Percentiles rank a stretch among this genome's conserved stretches.
Conservation (phyloP, 2,329 filamentous ascomycete genomes). For the Penicillium sp. region DNA sequence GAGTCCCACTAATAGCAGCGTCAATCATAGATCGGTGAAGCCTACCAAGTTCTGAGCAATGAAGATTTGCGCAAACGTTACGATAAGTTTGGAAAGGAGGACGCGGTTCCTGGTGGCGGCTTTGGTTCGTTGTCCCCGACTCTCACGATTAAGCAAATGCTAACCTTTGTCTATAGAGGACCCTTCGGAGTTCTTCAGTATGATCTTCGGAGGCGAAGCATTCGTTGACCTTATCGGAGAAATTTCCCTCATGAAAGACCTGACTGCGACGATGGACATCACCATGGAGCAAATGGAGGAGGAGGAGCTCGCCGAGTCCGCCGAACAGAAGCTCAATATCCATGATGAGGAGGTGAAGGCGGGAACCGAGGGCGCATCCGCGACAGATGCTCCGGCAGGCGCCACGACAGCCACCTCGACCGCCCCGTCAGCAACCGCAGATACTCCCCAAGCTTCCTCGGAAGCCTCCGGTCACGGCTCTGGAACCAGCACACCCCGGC, state of each 20-base stretch:
- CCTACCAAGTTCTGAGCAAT: slow-evolving; percentile 79
- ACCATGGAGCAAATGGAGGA: slow-evolving; percentile 79
- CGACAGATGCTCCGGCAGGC: slow-evolving; percentile 1
- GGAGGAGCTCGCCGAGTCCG: slow-evolving; percentile 59
- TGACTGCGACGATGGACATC: slow-evolving; percentile 98
- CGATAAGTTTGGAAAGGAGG: slow-evolving; percentile 96
- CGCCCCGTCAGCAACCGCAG: slow-evolving; percentile 3
- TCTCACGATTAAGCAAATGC: not conserved
- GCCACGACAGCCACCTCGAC: not conserved
- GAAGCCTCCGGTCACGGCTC: slow-evolving; percentile 31
- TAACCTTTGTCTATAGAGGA: slow-evolving; percentile 58
- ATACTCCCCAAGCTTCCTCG: not conserved
- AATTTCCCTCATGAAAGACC: slow-evolving; percentile 97
- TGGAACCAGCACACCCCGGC: slow-evolving; percentile 51
- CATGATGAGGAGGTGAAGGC: slow-evolving; percentile 48
- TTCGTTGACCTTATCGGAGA: slow-evolving; percentile 97
- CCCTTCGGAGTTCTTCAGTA: slow-evolving; percentile 95
- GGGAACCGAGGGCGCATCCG: slow-evolving; percentile 36
- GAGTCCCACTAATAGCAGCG: slow-evolving; percentile 11
- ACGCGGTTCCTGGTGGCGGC: slow-evolving; percentile 83
- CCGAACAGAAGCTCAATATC: slow-evolving; percentile 49
- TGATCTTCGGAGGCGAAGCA: slow-evolving; percentile 96
- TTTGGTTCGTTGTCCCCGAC: slow-evolving; percentile 62
- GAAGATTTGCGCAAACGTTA: slow-evolving; percentile 85
- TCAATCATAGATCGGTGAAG: slow-evolving; percentile 61